A percentile compares a stretch with the other conserved stretches of the same genome.
phyloP scores from a whole-genome alignment of 2,329 filamentous ascomycete genomes.

The Hypoxylon sp. region DNA sequence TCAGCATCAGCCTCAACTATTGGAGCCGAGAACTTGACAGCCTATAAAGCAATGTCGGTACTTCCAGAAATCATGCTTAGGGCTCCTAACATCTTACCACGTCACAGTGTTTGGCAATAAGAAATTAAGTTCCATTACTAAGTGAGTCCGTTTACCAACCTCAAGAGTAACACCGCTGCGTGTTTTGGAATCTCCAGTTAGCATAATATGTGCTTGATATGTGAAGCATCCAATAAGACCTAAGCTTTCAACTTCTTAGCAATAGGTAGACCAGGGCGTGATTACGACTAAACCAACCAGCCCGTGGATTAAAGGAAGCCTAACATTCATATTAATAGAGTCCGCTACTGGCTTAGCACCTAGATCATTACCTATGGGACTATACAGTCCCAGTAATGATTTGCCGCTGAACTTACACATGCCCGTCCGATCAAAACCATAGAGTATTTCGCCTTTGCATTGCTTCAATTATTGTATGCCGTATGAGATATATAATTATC shows the following conservation, averaged over 20 bases:
- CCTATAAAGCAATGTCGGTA: not conserved
- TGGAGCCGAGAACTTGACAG: not conserved
- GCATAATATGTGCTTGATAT: too few species aligned
- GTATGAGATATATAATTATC: not conserved
- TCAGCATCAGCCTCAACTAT: not conserved
- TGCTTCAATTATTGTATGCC: not conserved
- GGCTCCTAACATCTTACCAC: too few species aligned
- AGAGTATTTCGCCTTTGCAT: not conserved
- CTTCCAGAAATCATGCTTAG: too few species aligned
- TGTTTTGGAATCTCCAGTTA: too few species aligned
- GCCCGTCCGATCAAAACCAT: not conserved
- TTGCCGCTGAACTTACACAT: not conserved
- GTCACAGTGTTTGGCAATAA: too few species aligned
- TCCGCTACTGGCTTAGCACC: too few species aligned
- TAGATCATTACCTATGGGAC: too few species aligned
- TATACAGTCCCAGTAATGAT: too few species aligned
- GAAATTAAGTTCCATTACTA: too few species aligned
- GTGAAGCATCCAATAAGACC: too few species aligned
- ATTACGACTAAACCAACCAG: not conserved
- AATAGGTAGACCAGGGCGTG: too few species aligned
- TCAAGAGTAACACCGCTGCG: not conserved
- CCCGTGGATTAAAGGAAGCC: not conserved
- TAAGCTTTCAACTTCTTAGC: too few species aligned
- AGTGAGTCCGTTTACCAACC: not conserved
- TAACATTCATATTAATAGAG: not conserved